Evolutionary conservation across 2,329 filamentous ascomycete species (phyloP).

Genomic region (Cadophora sp.): DNA sequence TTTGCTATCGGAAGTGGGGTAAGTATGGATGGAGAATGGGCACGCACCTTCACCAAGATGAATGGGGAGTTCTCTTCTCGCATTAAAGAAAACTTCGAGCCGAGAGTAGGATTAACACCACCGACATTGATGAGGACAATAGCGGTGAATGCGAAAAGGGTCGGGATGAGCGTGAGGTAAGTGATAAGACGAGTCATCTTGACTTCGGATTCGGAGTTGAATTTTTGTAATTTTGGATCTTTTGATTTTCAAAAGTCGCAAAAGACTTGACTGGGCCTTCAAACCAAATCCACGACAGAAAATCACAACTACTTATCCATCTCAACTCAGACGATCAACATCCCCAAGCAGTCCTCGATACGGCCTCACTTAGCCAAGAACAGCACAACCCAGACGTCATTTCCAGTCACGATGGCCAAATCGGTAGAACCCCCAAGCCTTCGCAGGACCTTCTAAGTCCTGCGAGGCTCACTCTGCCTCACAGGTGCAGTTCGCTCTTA

Average conservation of each 20-base stretch:
- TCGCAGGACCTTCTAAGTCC: too few relatives aligned
- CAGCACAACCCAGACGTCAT: not conserved
- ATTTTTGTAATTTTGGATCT: not conserved
- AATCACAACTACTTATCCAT: not conserved
- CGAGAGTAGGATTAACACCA: not conserved
- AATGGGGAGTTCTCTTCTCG: constrained; percentile 8
- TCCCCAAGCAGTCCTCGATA: not conserved
- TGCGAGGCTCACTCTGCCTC: constrained; percentile 2
- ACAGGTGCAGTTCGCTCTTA: not conserved
- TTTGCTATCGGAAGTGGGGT: not conserved
- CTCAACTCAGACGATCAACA: not conserved
- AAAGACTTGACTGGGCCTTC: not conserved
- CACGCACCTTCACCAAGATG: not conserved
- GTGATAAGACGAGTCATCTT: constrained; percentile 10
- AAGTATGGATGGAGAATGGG: not conserved
- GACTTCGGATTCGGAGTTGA: not conserved
- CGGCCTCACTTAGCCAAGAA: not conserved
- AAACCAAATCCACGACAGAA: too few relatives aligned
- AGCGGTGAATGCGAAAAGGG: constrained; percentile 12
- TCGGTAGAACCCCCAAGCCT: not conserved
- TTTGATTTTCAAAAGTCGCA: not conserved
- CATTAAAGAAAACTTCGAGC: not conserved
- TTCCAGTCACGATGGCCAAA: not conserved
- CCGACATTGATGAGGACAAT: constrained; percentile 14
- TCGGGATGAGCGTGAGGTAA: constrained; percentile 11